These are phyloP conservation scores for Echinochloa phyllopogon DNA, from an alignment of 176 grass and related monocot species.

Conservation along the genomic window DNA sequence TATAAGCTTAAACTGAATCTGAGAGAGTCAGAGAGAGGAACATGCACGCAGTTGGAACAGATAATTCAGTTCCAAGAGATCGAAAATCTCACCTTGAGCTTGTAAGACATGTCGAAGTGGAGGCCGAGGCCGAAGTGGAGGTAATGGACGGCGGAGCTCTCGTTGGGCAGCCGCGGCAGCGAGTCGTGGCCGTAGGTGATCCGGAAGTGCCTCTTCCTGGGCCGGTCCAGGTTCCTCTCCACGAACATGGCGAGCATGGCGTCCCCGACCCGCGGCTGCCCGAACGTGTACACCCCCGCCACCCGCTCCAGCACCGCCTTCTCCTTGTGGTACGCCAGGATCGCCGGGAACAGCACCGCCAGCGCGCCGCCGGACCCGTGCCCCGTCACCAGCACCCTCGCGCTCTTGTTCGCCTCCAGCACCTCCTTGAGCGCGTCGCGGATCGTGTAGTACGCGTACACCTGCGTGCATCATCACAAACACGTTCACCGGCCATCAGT, in stretches of 20 bases:
- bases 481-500: no score
- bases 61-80: no score
- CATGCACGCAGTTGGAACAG: no score
- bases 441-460: conserved; percentile 62
- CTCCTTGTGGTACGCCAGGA: conserved; percentile 62
- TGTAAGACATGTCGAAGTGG: conserved; percentile 60
- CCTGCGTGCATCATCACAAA: background rate
- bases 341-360: conserved; percentile 57
- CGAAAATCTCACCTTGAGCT: conserved; percentile 39
- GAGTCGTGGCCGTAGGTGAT: conserved; percentile 53
- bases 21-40: no score
- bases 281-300: conserved; percentile 61
- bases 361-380: conserved; percentile 66
- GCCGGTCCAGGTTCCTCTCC: conserved; percentile 52
- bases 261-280: conserved; percentile 67
- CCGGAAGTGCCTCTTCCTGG: conserved; percentile 56
- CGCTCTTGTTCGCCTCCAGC: conserved; percentile 41
- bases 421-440: conserved; percentile 43
- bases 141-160: conserved; percentile 42
- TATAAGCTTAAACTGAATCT: no score
- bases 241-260: conserved; percentile 55
- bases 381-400: conserved; percentile 63
- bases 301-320: conserved; percentile 48
- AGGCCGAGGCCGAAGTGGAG: conserved; percentile 55
- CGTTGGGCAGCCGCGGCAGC: conserved; percentile 49